Percentiles rank a stretch among this genome's conserved stretches.
phyloP scores from a whole-genome alignment of 2,329 filamentous ascomycete genomes.

The Orbilia blumenaviensis region DNA sequence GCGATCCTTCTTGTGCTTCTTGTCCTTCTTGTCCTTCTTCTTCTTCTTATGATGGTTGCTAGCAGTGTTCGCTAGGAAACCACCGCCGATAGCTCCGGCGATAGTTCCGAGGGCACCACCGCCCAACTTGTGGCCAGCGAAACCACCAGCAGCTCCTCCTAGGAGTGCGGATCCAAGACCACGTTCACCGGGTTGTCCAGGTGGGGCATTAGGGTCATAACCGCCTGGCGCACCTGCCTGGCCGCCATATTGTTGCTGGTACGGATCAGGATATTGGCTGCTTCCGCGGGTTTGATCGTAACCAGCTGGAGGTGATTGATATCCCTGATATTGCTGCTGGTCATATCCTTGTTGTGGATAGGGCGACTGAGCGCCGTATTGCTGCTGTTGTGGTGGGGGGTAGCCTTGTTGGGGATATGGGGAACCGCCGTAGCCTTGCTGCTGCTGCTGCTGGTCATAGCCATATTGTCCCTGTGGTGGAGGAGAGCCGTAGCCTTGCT shows the following conservation, averaged over 20 bases:
- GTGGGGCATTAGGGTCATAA: constrained; percentile 32
- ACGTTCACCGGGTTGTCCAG: constrained; percentile 63
- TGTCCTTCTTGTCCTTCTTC: constrained; percentile 55
- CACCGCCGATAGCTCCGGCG: constrained; percentile 66
- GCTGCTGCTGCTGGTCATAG: not conserved
- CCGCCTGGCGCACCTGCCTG: not conserved
- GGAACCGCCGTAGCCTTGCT: not conserved
- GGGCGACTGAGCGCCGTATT: not conserved
- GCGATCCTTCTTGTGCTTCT: constrained; percentile 57
- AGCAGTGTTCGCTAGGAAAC: constrained; percentile 67
- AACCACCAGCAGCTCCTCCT: constrained; percentile 68
- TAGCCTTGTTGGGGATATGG: constrained; percentile 14
- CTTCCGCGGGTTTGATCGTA: constrained; percentile 37
- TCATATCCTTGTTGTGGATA: constrained; percentile 15
- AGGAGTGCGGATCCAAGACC: constrained; percentile 68
- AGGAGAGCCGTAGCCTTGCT: constrained; percentile 23
- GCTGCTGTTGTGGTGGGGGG: constrained; percentile 18
- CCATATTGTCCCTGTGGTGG: constrained; percentile 8
- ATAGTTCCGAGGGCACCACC: constrained; percentile 66
- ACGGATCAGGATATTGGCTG: constrained; percentile 36
- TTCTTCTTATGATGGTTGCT: constrained; percentile 62
- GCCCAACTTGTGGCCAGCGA: constrained; percentile 67
- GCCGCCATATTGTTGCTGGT: constrained; percentile 14
- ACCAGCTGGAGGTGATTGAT: constrained; percentile 22
- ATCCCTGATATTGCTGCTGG: constrained; percentile 18